A percentile compares a stretch with the other conserved stretches of the same genome.
phyloP scores from a whole-genome alignment of 176 grass and related monocot genomes.

The Musa troglodytarum region DNA sequence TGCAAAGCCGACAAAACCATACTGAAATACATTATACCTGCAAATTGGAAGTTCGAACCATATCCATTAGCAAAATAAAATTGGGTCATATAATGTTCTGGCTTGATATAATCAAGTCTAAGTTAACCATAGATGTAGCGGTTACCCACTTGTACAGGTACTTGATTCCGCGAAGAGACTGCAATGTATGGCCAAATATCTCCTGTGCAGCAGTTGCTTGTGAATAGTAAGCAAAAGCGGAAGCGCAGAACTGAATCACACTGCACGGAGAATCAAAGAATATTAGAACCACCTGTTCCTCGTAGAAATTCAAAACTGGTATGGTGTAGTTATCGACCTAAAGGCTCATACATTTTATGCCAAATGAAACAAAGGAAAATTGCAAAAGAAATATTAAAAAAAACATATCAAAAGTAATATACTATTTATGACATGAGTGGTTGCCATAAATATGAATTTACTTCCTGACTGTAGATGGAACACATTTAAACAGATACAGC shows the following conservation, averaged over 20 bases:
- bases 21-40: constrained; percentile 99
- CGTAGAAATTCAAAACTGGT: not conserved
- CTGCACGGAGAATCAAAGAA: constrained; percentile 33
- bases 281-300: not conserved
- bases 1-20: constrained; percentile 82
- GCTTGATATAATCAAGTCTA: not conserved
- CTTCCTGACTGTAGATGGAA: too few relatives aligned
- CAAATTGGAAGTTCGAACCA: not conserved
- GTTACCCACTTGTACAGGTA: constrained; percentile 88
- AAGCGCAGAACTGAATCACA: constrained; percentile 96
- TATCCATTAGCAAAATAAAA: not conserved
- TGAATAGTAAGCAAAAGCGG: constrained; percentile 88
- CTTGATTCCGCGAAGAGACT: constrained; percentile 93
- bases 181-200: constrained; percentile 87
- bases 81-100: too few relatives aligned
- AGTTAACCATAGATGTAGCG: too few relatives aligned
- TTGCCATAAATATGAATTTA: too few relatives aligned
- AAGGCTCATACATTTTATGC: not conserved
- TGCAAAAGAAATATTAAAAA: too few relatives aligned
- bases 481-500: too few relatives aligned
- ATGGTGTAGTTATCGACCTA: too few relatives aligned
- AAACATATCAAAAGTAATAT: too few relatives aligned
- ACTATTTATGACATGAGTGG: too few relatives aligned
- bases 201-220: constrained; percentile 99
- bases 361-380: not conserved